Evolutionary conservation across 495 filamentous ascomycete genomes (phyloP), one percentile per base, ranked within the genome.

Genomic region (Podospora sp.): DNA sequence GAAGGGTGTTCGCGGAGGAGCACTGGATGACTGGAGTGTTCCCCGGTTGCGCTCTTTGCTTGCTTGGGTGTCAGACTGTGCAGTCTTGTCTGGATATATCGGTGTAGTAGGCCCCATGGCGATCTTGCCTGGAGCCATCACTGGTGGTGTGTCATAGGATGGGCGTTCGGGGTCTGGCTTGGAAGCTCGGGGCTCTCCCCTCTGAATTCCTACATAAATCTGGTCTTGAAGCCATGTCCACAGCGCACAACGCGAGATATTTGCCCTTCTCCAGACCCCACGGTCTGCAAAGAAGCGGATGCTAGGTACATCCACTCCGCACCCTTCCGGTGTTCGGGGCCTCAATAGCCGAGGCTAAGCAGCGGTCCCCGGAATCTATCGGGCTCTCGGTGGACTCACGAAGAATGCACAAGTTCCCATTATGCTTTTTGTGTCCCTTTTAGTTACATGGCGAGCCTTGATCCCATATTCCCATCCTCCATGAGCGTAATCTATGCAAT

Each of bases 1-100:
- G 83, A 88, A 69, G 56, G 51, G 55, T 3, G 52, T 27, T 12
- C 25, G 40, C 40, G 5, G 40, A 46, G 40, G 40, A 18, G 14
- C 40, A 46, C 40, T 46, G 2, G 40, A 11, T 11, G 40, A 11
- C 40, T 46, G 40, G 4, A 6, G 9, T 12, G 40, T 14, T 46
- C 12, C 16, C 40, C 2, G 12, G 5, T 46, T 12, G 9, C 11
- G 40, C 40, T 46, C 40, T 12, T 46, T 46, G 40, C 40, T 25
- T 22, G 22, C 22, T 57, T 57, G 11, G 53, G 18, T 4, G 53
- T 24, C 18, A 27, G 53, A 57, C 20, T 57, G 53, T 18, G 53
- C 53, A 21, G 7, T 24, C n/a, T 24, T 57, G 29, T 57, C 26
- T 57, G 26, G 40, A 2, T 57, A 57, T 27, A 57, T 25, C 7